Conservation (phyloP, 148 eudicot species). For the Fagopyrum homotropicum region DNA sequence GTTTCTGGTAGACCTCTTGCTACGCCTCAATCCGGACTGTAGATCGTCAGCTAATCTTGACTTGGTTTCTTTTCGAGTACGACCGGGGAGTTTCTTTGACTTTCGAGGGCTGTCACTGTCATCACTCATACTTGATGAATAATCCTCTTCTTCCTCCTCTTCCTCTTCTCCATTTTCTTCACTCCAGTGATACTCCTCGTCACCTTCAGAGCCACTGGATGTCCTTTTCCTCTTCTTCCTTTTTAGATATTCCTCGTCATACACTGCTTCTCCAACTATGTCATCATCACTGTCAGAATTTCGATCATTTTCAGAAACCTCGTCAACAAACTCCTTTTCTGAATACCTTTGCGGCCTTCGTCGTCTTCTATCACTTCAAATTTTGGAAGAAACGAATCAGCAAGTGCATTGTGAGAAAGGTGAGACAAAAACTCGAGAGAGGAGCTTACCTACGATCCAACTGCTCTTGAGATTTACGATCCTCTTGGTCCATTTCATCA, state of each 20-base stretch:
- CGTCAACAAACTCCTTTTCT: slow-evolving; percentile 58
- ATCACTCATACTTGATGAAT: slow-evolving; percentile 49
- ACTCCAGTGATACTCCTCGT: slow-evolving; percentile 72
- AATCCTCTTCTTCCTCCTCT: slow-evolving; percentile 30
- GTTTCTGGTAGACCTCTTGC: slow-evolving; percentile 71
- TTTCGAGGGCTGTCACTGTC: slow-evolving; percentile 57
- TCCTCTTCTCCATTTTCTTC: slow-evolving; percentile 76
- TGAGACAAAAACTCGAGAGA: slow-evolving; percentile 8
- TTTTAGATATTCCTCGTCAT: slow-evolving; percentile 70
- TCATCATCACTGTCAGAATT: slow-evolving; percentile 77
- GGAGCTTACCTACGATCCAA: slow-evolving; percentile 61
- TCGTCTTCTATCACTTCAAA: slow-evolving; percentile 60
- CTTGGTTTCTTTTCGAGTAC: slow-evolving; percentile 49
- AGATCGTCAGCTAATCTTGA: slow-evolving; percentile 45
- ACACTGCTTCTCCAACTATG: slow-evolving; percentile 94
- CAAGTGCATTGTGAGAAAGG: neutral
- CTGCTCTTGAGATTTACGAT: slow-evolving; percentile 26
- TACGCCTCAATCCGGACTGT: slow-evolving; percentile 69
- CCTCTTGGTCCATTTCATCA: slow-evolving; percentile 49
- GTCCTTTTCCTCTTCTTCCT: slow-evolving; percentile 44
- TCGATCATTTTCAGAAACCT: slow-evolving; percentile 52
- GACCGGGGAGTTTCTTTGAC: slow-evolving; percentile 41
- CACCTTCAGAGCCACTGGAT: slow-evolving; percentile 86
- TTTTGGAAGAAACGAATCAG: slow-evolving; percentile 4
- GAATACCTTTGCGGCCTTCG: slow-evolving; percentile 79